phyloP scores from a whole-genome alignment of 2,329 filamentous ascomycete genomes.

The Neospermospora avenae region DNA sequence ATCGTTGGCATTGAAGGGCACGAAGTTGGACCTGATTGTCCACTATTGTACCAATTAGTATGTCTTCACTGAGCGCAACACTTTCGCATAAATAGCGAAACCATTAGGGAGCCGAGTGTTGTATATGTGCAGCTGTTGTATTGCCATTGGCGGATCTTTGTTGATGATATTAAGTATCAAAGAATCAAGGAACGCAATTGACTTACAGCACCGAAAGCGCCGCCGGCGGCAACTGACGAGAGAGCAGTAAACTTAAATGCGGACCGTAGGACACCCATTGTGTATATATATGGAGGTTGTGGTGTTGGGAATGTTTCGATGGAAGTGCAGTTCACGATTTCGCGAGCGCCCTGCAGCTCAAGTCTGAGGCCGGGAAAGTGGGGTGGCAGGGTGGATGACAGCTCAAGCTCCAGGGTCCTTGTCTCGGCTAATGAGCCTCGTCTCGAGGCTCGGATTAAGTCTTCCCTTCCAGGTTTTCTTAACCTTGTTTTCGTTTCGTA shows the following conservation, averaged over 20 bases:
- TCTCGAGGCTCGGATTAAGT: not conserved
- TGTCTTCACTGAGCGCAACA: too few relatives aligned
- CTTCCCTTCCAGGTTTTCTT: not conserved
- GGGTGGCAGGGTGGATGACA: not conserved
- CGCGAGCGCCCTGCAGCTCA: not conserved
- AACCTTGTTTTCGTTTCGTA: too few relatives aligned
- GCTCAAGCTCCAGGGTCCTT: not conserved
- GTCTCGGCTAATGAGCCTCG: not conserved
- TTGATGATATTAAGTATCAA: not conserved
- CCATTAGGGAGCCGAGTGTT: too few relatives aligned
- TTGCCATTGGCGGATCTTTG: not conserved
- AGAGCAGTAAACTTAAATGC: slow-evolving; percentile 22
- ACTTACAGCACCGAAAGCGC: slow-evolving; percentile 22
- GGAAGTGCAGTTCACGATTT: not conserved
- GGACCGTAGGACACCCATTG: slow-evolving; percentile 25
- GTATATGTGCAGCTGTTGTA: not conserved
- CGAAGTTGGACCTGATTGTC: slow-evolving; percentile 36
- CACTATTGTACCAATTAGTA: slow-evolving; percentile 5
- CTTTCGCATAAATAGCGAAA: too few relatives aligned
- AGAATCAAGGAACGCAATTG: not conserved
- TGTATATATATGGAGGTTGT: not conserved
- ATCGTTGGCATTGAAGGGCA: slow-evolving; percentile 56
- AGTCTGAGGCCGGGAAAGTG: not conserved
- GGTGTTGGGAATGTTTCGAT: not conserved
- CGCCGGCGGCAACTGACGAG: slow-evolving; percentile 20